phyloP scores from a whole-genome alignment of 805 yeast genomes.

The Phaffomyces thermotolerans region DNA sequence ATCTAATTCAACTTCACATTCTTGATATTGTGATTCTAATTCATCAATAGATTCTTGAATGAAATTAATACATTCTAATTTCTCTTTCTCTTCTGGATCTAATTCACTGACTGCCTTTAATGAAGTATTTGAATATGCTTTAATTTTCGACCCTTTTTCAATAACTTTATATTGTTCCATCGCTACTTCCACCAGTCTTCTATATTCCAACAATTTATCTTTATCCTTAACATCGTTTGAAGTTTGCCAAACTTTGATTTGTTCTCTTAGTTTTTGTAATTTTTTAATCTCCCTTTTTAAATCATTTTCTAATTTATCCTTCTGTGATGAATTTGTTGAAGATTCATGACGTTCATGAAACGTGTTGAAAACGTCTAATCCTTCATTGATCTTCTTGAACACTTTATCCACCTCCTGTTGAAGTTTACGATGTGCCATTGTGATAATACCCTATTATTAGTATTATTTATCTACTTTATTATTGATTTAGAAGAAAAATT shows the following conservation, averaged over 20 bases:
- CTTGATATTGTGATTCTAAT: constrained; percentile 69
- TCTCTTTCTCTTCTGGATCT: constrained; percentile 77
- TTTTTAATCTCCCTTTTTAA: constrained; percentile 92
- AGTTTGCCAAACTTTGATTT: constrained; percentile 89
- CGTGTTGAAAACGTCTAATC: constrained; percentile 74
- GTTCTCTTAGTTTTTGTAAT: constrained; percentile 87
- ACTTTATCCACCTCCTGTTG: constrained; percentile 79
- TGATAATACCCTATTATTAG: not conserved
- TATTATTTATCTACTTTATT: not conserved
- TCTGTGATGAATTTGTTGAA: constrained; percentile 75
- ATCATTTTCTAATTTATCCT: constrained; percentile 87
- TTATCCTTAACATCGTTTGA: constrained; percentile 88
- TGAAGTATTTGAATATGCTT: constrained; percentile 90
- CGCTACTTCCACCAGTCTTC: constrained; percentile 61
- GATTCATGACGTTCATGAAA: constrained; percentile 78
- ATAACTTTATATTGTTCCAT: constrained; percentile 96
- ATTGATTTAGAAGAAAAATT: not conserved
- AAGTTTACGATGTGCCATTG: constrained; percentile 23
- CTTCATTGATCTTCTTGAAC: constrained; percentile 83
- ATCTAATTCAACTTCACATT: constrained; percentile 66
- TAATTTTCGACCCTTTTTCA: constrained; percentile 86
- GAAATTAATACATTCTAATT: constrained; percentile 63
- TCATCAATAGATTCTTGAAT: constrained; percentile 70
- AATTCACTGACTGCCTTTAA: constrained; percentile 53
- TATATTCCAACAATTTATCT: constrained; percentile 67